phyloP scores from a whole-genome alignment of 768 basidiomycete genomes.

The Lenzites betulinus region DNA sequence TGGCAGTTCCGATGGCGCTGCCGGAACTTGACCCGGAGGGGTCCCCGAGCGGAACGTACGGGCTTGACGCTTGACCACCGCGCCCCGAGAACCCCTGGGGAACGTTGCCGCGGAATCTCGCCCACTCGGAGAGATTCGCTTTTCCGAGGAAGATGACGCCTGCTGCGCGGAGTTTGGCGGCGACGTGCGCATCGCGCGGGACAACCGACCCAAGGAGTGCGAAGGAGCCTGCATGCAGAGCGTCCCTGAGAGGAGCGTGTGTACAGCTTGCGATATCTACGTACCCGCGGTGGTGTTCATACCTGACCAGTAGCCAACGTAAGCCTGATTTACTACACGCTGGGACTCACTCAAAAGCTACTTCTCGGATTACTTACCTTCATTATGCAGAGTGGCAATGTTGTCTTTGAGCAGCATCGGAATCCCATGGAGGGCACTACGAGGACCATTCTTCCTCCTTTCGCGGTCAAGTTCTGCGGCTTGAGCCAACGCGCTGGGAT shows the following conservation, averaged over 20 bases:
- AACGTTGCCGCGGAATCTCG: conserved; percentile 41
- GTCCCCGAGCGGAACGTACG: conserved; percentile 45
- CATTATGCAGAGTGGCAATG: conserved; percentile 36
- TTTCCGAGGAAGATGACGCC: conserved; percentile 48
- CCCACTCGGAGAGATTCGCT: conserved; percentile 47
- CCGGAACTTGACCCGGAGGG: conserved; percentile 47
- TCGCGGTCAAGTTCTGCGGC: conserved; percentile 43
- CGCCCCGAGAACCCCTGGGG: conserved; percentile 49
- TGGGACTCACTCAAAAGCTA: too few species aligned
- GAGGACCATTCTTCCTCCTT: conserved; percentile 17
- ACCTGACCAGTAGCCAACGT: too few species aligned
- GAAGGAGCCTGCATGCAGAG: conserved; percentile 26
- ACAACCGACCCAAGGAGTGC: conserved; percentile 37
- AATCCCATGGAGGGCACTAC: conserved; percentile 37
- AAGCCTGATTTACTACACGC: too few species aligned
- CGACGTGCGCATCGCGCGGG: conserved; percentile 36
- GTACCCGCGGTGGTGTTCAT: conserved; percentile 40
- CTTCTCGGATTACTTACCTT: conserved; percentile 33
- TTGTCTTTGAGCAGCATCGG: conserved; percentile 42
- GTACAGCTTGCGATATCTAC: not conserved
- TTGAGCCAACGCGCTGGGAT: conserved; percentile 51
- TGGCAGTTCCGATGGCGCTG: conserved; percentile 40
- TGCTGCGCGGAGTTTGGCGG: conserved; percentile 33
- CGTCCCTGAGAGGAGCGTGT: not conserved
- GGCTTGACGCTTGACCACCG: conserved; percentile 45